Conservation (phyloP, 208 protist genomes). For the Trypanosoma cruzi region DNA sequence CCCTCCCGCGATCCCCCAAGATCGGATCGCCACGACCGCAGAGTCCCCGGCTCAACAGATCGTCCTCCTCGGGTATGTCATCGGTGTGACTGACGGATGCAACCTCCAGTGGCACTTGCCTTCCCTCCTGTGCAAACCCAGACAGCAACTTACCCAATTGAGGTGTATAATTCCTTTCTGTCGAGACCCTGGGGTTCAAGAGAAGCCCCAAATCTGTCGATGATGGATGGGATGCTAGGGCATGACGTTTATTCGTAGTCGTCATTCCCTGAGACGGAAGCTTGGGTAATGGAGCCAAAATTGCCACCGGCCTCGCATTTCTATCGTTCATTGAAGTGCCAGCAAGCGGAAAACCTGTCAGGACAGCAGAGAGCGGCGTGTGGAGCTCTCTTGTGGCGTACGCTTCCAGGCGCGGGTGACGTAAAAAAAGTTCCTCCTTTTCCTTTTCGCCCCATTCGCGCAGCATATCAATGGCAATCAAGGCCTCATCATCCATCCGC, state of each 20-base stretch:
- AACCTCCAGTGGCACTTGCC: background rate
- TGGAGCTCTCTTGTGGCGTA: background rate
- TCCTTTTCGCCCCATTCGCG: constrained; percentile 13
- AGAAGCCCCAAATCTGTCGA: background rate
- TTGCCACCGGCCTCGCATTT: background rate
- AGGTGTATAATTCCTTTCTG: background rate
- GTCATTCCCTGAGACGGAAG: background rate
- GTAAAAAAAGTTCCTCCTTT: constrained; percentile 4
- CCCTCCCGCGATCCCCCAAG: background rate
- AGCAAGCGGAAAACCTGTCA: constrained; percentile 2
- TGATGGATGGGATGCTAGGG: background rate
- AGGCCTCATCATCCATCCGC: background rate
- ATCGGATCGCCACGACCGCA: background rate
- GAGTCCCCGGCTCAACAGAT: background rate
- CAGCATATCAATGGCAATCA: constrained; percentile 3
- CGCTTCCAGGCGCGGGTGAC: background rate
- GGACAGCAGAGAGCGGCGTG: constrained; percentile 9
- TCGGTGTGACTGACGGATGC: background rate
- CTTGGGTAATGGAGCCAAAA: background rate
- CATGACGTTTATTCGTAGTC: background rate
- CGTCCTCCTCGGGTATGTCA: background rate
- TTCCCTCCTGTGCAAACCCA: background rate
- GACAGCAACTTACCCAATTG: background rate
- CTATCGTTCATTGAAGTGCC: background rate
- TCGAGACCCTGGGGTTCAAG: background rate